Base-by-base conservation (phyloP, 169 alveolate genomes). In the Plasmodium chabaudi region DNA sequence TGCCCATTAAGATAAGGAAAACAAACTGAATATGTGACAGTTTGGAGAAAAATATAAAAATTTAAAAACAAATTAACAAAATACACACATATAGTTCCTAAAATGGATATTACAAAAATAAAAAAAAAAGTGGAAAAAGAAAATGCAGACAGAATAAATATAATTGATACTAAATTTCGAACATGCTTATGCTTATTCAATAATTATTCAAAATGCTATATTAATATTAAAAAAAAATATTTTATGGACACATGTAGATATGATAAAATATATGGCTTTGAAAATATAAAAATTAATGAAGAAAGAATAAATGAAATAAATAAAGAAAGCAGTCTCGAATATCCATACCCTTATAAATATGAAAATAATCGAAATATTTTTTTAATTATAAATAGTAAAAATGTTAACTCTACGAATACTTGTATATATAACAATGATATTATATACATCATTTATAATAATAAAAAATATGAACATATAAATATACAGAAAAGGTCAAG, bases 391-490 rank as follows among this genome's bases (percentile, higher is more conserved):
- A 82, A 82, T 19, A 67, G 82, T 60, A 49, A 67, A 82, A 82
- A 82, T 25, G 57, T 82, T 9, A 82, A 82, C 57, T 82, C 61
- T 12, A 49, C 61, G 6, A 82, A 82, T 59, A 55, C 46, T 1
- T 67, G 69, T 61, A 46, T 82, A 82, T 82, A 71, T 44, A 57
- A 82, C 74, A 82, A 67, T 55, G 90, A 82, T 47, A 53, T 67
- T 51, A 82, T 82, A 67, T 82, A 82, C 61, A 82, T 82, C 13
- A 82, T 82, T 67, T 68, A 67, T 82, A 82, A 82, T 60, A 82
- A 82, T 25, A 82, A 82, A 82, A 82, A 68, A 46, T 82, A 82
- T 82, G 90, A 82, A 65, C 90, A 82, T 57, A 70, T 82, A 12
- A 82, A 82, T 68, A 19, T 82, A 47, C 90, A 51, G 15, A 82